Evolutionary conservation across 164 flowering plant genomes (phyloP).

Genomic region (Stephania japonica): DNA sequence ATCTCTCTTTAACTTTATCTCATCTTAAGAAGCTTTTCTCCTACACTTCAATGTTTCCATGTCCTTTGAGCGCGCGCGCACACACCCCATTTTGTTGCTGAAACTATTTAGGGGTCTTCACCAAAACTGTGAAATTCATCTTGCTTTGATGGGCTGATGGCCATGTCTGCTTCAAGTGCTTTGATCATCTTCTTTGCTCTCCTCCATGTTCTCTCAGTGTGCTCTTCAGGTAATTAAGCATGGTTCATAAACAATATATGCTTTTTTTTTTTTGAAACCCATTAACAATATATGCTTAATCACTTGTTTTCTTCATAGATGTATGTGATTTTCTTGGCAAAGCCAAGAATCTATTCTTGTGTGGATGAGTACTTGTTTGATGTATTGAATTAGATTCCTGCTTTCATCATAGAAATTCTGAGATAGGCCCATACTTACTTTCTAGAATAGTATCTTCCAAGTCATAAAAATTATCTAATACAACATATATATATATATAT

Average conservation of each 20-base stretch:
- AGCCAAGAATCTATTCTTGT: not conserved
- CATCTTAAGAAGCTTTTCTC: not conserved
- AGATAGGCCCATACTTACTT: not conserved
- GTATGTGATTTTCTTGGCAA: not conserved
- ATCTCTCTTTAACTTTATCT: conserved; percentile 9
- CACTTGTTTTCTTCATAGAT: not conserved
- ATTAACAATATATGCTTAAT: not conserved
- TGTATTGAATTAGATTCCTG: not conserved
- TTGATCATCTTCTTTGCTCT: conserved; percentile 17
- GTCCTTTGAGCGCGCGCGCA: no score
- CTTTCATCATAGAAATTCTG: not conserved
- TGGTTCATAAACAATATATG: not conserved
- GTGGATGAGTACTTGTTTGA: not conserved
- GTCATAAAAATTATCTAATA: not conserved
- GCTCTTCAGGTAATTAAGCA: conserved; percentile 34
- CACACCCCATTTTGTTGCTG: no score
- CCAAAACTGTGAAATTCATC: conserved; percentile 16
- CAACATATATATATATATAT: not conserved
- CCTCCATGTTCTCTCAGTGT: conserved; percentile 23
- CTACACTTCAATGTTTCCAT: no score
- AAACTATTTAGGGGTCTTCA: not conserved
- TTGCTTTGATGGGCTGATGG: conserved; percentile 43
- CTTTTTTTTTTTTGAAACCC: not conserved
- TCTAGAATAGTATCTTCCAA: not conserved
- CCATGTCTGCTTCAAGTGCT: conserved; percentile 21